Base-by-base conservation (phyloP, 371 early-diverging fungal species). In the Conidiobolus incongruus region DNA sequence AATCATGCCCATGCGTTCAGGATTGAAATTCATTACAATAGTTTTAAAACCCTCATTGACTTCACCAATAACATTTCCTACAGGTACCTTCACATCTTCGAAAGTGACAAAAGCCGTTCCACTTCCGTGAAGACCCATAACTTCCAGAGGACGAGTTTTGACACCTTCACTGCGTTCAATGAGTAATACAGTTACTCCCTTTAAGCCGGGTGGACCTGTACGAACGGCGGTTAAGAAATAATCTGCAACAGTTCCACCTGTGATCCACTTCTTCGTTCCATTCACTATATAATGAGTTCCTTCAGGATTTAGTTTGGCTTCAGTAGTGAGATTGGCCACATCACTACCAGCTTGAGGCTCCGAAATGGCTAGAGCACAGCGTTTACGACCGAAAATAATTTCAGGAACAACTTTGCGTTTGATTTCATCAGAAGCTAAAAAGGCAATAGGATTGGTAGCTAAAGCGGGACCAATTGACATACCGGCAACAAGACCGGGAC, bases 221-320 rank as follows among this genome's bases (percentile, higher is more conserved):
- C 74, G 64, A 30, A 66, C 80, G 35, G 72, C 78, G 23, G 59
- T 58, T 0, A 69, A 68, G 47, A 72, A 72, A 49, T 60, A 75
- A 38, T 84, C 79, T 8, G 85, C 81, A 59, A 74, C 83, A 0
- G 69, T 70, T 44, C 89, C 89, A 53, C 82, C 81, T 44, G 89
- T 85, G 39, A 74, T 74, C 72, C 77, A 79, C 58, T 83, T 83
- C 68, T 86, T 86, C 55, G 82, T 81, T 34, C 84, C 81, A 47
- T 82, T 82, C 34, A 82, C 61, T 30, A 85, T 61, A 55, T 66
- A 85, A 44, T 70, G 53, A 48, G 56, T 2, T 75, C 77, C 79
- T 53, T 82, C 81, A 8, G 69, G 60, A 41, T 68, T 63, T 52
- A 77, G 72, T 47, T 72, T 72, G 8, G 85, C 86, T 22, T 69